phyloP scores from a whole-genome alignment of 2,329 filamentous ascomycete species.

The Hirsutella rhossiliensis region DNA sequence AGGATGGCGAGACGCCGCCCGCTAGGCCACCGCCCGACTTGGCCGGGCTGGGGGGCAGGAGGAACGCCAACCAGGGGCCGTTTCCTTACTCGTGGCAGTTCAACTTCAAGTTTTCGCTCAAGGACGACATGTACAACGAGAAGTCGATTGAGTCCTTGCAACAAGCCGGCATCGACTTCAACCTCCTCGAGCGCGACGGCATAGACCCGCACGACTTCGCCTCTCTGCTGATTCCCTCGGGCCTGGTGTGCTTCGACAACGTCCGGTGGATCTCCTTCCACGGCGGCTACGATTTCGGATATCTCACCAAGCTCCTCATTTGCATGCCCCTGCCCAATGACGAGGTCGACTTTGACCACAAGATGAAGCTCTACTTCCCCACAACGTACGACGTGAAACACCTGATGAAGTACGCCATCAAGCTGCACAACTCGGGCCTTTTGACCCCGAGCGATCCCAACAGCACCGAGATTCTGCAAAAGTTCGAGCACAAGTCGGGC shows the following conservation, averaged over 20 bases:
- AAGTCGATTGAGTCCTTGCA: slow-evolving; percentile 86
- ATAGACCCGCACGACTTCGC: slow-evolving; percentile 88
- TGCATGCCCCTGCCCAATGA: slow-evolving; percentile 75
- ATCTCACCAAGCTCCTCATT: slow-evolving; percentile 86
- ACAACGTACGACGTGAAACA: slow-evolving; percentile 94
- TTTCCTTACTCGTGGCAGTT: slow-evolving; percentile 96
- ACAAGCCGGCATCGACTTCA: slow-evolving; percentile 87
- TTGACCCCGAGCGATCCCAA: slow-evolving; percentile 50
- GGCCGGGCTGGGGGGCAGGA: slow-evolving; percentile 23
- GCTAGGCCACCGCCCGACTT: slow-evolving; percentile 44
- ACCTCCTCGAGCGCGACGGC: slow-evolving; percentile 70
- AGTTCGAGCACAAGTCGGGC: slow-evolving; percentile 81
- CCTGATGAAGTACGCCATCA: slow-evolving; percentile 80
- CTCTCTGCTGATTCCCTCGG: slow-evolving; percentile 79
- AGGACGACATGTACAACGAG: slow-evolving; percentile 96
- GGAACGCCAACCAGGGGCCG: slow-evolving; percentile 30
- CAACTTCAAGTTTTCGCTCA: slow-evolving; percentile 93
- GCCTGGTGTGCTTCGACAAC: slow-evolving; percentile 75
- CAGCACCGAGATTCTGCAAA: slow-evolving; percentile 64
- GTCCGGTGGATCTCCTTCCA: slow-evolving; percentile 97
- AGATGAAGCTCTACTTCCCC: slow-evolving; percentile 89
- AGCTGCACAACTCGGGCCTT: slow-evolving; percentile 52
- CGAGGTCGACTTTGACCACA: slow-evolving; percentile 76
- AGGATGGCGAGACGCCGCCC: slow-evolving; percentile 78
- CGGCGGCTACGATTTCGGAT: slow-evolving; percentile 96